Evolutionary conservation across 345 rosid species (phyloP), one percentile per base, ranked within the genome.

Genomic region (Arabis alpina): DNA sequence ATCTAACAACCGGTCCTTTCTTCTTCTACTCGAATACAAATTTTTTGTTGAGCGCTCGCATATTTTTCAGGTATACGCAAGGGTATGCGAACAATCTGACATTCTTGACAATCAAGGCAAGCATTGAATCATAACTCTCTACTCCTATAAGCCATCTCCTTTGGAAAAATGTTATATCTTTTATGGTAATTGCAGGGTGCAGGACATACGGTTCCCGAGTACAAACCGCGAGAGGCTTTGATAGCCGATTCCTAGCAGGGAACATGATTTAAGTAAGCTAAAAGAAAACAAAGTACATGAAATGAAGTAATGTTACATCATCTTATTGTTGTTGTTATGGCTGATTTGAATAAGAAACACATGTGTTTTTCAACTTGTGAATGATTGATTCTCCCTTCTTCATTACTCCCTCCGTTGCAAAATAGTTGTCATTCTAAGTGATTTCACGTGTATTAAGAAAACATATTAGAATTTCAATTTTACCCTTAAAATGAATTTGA

Each of bases 171-270:
- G 37, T 12, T 56, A 32, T 4, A 41, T 32, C 30, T 5, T 28
- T 49, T 73, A 19, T 56, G 64, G 53, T 68, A 27, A 58, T 64
- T 80, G 65, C 81, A 93, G 97, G 96, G 98, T 27, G 76, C 97
- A 47, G 98, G 98, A 25, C 98, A 93, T 71, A 90, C 97, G 0
- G 96, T 93, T 13, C 97, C 98, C 4, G 96, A 90, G 76, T 19
- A 19, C 23, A 19, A 19, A 19, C 23, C 23, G 23, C 23, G 23
- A 19, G 23, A 19, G 23, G 23, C 23, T 19, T 19, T 19, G 23
- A 19, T 19, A 19, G 23, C 23, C 23, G 23, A 19, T 19, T 19
- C 23, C 23, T 19, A 19, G 23, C 23, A 19, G 23, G 23, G 1
- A 19, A 19, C 23, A 19, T 19, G 23, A 19, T 19, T 19, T 19